phyloP scores from a whole-genome alignment of 2,329 filamentous ascomycete species.

The Catunica adiposa region DNA sequence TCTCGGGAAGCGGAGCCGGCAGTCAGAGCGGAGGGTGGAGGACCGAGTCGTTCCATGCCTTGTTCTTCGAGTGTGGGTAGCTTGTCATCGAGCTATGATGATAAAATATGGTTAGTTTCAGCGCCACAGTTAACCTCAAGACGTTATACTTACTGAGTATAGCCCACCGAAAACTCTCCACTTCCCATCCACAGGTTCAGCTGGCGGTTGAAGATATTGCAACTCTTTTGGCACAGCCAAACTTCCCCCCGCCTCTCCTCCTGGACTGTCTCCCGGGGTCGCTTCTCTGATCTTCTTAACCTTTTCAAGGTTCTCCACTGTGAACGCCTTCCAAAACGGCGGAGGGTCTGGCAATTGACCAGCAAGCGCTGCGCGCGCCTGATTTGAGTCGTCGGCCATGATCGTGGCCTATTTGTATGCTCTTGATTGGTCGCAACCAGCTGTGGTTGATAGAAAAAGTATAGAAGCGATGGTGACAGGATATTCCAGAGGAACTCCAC shows the following conservation, averaged over 20 bases:
- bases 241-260: background rate
- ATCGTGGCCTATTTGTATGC: background rate
- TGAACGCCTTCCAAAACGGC: slow-evolving; percentile 81
- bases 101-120: too few relatives aligned
- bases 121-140: background rate
- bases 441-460: background rate
- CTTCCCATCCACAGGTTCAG: slow-evolving; percentile 50
- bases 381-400: slow-evolving; percentile 41
- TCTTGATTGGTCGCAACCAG: background rate
- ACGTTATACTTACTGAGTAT: slow-evolving; percentile 32
- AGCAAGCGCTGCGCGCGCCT: slow-evolving; percentile 29
- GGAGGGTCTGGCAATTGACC: slow-evolving; percentile 74
- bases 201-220: slow-evolving; percentile 63
- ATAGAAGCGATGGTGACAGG: background rate
- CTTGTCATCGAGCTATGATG: slow-evolving; percentile 36
- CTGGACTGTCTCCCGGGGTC: background rate
- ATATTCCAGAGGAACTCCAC: background rate
- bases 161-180: slow-evolving; percentile 60
- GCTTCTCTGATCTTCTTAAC: slow-evolving; percentile 28
- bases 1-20: slow-evolving; percentile 25
- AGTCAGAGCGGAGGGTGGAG: slow-evolving; percentile 23
- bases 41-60: slow-evolving; percentile 49
- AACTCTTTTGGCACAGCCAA: slow-evolving; percentile 50
- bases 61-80: slow-evolving; percentile 52
- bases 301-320: slow-evolving; percentile 50